A percentile compares a stretch with the other conserved stretches of the same genome.
phyloP scores from a whole-genome alignment of 352 stramenopile species.

The Phytopythium litorale region DNA sequence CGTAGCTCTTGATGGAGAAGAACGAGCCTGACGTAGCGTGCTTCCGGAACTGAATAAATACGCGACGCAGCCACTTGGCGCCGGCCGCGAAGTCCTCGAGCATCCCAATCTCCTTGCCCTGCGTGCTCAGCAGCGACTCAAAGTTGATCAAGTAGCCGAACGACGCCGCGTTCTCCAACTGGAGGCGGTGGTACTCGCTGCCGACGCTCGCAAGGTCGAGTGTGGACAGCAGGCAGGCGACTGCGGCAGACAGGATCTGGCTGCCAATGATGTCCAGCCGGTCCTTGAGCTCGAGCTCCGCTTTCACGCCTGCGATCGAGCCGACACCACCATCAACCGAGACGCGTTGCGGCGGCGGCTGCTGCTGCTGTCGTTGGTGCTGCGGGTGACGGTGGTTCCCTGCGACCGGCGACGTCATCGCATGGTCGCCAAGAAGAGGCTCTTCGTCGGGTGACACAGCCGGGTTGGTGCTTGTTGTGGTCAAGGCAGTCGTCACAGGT shows the following conservation, averaged over 20 bases:
- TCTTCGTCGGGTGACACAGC: slow-evolving; percentile 31
- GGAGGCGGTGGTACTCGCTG: slow-evolving; percentile 49
- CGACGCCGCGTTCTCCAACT: slow-evolving; percentile 46
- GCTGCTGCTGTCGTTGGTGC: slow-evolving; percentile 5
- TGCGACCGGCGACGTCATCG: slow-evolving; percentile 22
- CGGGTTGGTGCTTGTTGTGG: slow-evolving; percentile 8
- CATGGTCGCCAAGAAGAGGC: slow-evolving; percentile 18
- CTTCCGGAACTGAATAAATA: slow-evolving; percentile 74
- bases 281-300: slow-evolving; percentile 65
- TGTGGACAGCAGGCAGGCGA: slow-evolving; percentile 62
- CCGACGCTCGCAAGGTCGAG: slow-evolving; percentile 58
- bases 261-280: slow-evolving; percentile 66
- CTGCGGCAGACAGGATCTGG: slow-evolving; percentile 67
- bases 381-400: slow-evolving; percentile 1
- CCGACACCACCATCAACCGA: slow-evolving; percentile 19
- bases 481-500: slow-evolving; percentile 9
- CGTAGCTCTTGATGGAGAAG: slow-evolving; percentile 62
- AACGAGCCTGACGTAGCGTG: slow-evolving; percentile 33
- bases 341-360: slow-evolving; percentile 12
- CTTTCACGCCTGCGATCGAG: slow-evolving; percentile 54
- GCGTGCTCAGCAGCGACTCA: slow-evolving; percentile 85
- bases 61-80: slow-evolving; percentile 73
- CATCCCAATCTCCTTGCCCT: slow-evolving; percentile 95
- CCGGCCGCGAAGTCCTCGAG: slow-evolving; percentile 88
- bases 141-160: slow-evolving; percentile 80